Conservation (phyloP, 805 yeast genomes). For the Zygosaccharomyces bisporus region DNA sequence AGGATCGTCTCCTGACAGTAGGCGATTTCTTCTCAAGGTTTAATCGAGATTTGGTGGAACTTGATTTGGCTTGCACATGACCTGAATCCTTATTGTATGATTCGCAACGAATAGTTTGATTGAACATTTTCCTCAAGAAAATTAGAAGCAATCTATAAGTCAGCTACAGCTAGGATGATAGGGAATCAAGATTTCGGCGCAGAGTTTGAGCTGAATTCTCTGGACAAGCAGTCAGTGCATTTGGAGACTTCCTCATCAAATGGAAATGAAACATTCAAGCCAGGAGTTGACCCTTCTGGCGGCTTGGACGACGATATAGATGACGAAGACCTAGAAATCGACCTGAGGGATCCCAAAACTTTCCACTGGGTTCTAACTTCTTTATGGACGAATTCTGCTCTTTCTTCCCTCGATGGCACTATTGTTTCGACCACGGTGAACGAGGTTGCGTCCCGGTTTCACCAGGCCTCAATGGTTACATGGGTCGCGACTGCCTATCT, state of each 20-base stretch:
- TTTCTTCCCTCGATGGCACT: conserved; percentile 57
- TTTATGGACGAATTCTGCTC: conserved; percentile 45
- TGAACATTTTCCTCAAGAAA: not conserved
- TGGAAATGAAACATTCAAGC: not conserved
- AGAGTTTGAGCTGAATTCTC: not conserved
- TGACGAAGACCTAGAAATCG: conserved; percentile 15
- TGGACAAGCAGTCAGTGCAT: conserved; percentile 3
- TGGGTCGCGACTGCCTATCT: conserved; percentile 76
- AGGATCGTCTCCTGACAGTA: too few species aligned
- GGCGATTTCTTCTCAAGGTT: not conserved
- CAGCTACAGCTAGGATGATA: not conserved
- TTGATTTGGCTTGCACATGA: not conserved
- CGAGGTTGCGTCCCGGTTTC: conserved; percentile 55
- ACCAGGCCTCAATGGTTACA: conserved; percentile 47
- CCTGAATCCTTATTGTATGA: too few species aligned
- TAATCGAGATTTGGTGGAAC: not conserved
- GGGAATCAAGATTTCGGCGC: not conserved
- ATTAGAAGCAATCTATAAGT: not conserved
- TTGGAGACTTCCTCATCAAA: not conserved
- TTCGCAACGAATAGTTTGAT: not conserved
- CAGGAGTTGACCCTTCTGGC: not conserved
- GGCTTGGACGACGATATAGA: not conserved
- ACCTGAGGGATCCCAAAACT: conserved; percentile 13
- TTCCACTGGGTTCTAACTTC: conserved; percentile 24
- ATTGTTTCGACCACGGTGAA: conserved; percentile 57